Conservation (phyloP, 768 basidiomycete species). For the Mycena crocata region DNA sequence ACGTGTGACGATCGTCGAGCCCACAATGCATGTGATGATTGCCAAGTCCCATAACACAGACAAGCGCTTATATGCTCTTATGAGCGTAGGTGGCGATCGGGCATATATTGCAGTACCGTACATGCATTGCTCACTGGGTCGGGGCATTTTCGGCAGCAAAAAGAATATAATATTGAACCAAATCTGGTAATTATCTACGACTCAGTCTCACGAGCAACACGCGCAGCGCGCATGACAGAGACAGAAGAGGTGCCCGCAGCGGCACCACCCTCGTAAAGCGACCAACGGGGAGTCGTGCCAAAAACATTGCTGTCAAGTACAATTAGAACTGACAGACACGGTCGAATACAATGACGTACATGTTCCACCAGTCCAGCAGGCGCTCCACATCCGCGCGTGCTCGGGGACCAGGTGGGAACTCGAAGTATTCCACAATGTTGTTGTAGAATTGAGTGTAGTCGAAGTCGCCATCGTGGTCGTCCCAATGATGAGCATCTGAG, state of each 20-base stretch:
- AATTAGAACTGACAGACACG: background rate
- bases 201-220: background rate
- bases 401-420: conserved; percentile 23
- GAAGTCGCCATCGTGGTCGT: conserved; percentile 24
- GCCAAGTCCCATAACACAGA: background rate
- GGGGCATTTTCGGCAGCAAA: too few relatives aligned
- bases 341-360: background rate
- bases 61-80: background rate
- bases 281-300: background rate
- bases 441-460: conserved; percentile 31
- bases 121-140: too few relatives aligned
- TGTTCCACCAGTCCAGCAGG: conserved; percentile 11
- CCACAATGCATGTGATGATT: background rate
- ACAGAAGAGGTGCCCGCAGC: background rate
- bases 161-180: background rate
- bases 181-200: background rate
- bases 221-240: background rate
- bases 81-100: background rate
- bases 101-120: too few relatives aligned
- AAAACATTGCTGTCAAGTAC: background rate
- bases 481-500: conserved; percentile 26
- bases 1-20: background rate
- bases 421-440: conserved; percentile 31
- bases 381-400: background rate
- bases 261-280: background rate